phyloP scores from a whole-genome alignment of 2,329 filamentous ascomycete species.

The Botrytis fragariae region DNA sequence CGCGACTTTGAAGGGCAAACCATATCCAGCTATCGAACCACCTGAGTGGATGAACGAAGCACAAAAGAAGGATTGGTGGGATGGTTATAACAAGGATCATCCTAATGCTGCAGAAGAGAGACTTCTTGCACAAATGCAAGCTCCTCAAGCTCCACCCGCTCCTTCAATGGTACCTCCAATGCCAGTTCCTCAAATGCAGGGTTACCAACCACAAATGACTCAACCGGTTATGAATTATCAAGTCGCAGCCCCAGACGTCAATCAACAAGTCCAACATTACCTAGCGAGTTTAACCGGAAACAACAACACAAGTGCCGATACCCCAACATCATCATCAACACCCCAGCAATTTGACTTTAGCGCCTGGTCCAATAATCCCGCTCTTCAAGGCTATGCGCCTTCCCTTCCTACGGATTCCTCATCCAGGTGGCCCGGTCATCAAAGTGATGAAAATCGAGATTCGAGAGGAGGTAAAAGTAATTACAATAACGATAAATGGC shows the following conservation, averaged over 20 bases:
- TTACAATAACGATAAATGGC: slow-evolving; percentile 9
- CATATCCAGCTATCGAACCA: slow-evolving; percentile 51
- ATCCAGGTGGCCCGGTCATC: slow-evolving; percentile 24
- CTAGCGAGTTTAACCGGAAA: slow-evolving; percentile 31
- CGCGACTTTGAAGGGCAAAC: slow-evolving; percentile 45
- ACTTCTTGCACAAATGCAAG: slow-evolving; percentile 31
- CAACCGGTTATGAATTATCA: slow-evolving; percentile 22
- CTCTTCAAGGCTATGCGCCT: slow-evolving; percentile 11
- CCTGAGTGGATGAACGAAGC: slow-evolving; percentile 52
- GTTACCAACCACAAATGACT: slow-evolving; percentile 24
- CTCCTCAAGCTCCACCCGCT: slow-evolving; percentile 25
- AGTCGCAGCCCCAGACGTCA: slow-evolving; percentile 26
- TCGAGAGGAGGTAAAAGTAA: neutral
- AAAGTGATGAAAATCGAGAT: slow-evolving; percentile 21
- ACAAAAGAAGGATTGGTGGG: slow-evolving; percentile 52
- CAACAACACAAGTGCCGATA: slow-evolving; percentile 19
- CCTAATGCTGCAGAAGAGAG: slow-evolving; percentile 39
- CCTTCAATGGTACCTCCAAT: slow-evolving; percentile 31
- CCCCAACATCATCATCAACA: neutral
- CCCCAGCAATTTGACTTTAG: slow-evolving; percentile 30
- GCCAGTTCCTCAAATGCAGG: slow-evolving; percentile 23
- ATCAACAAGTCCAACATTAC: slow-evolving; percentile 33
- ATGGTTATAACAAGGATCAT: slow-evolving; percentile 45
- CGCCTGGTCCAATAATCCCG: slow-evolving; percentile 23
- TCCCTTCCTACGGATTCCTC: neutral